A percentile compares a stretch with the other conserved stretches of the same genome.
Conservation (phyloP, 208 protist species). For the Angomonas desouzai region DNA sequence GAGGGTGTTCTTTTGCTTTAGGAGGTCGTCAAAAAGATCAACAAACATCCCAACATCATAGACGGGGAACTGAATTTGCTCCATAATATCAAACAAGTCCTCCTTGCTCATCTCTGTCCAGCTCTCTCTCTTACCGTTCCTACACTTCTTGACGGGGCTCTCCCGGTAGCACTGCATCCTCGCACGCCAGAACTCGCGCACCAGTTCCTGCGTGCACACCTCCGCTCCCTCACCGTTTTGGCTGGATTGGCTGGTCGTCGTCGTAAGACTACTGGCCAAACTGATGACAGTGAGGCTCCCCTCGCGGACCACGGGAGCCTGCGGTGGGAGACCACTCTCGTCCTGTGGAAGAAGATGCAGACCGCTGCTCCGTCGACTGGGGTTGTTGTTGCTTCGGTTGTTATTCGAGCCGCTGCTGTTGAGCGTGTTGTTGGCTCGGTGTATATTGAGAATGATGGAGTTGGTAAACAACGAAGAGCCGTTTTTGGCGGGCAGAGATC, state of each 20-base stretch:
- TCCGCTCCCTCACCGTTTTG: not conserved
- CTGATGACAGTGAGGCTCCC: not conserved
- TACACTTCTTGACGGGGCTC: not conserved
- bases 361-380: not conserved
- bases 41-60: conserved; percentile 28
- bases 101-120: conserved; percentile 7
- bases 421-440: not conserved
- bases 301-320: too few species aligned
- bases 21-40: conserved; percentile 37
- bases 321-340: too few species aligned
- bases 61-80: conserved; percentile 30
- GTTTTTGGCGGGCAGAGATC: not conserved
- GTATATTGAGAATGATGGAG: not conserved
- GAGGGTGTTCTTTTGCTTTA: not conserved
- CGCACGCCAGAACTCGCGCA: not conserved
- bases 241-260: not conserved
- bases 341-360: too few species aligned
- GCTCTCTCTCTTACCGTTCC: not conserved
- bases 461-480: too few species aligned
- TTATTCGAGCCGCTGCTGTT: not conserved
- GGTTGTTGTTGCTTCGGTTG: too few species aligned
- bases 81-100: conserved; percentile 38
- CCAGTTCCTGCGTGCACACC: not conserved
- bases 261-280: not conserved
- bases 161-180: not conserved